Evolutionary conservation across 768 basidiomycete species (phyloP).

Genomic region (Omphalotus guepiniiformis): DNA sequence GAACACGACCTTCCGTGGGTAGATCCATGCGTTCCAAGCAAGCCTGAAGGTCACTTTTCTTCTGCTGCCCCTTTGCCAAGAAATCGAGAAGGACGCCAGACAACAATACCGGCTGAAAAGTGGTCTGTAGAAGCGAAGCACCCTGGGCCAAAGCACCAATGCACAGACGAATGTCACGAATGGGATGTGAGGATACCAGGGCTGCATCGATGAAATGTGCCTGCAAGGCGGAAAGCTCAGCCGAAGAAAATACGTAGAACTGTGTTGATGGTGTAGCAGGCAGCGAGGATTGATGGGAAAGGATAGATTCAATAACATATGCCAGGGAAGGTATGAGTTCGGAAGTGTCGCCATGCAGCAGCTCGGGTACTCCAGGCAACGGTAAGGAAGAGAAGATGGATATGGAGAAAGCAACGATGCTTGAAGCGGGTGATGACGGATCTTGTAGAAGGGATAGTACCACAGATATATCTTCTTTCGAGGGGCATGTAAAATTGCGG

Average conservation of each 20-base stretch:
- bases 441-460: constrained; percentile 41
- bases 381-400: constrained; percentile 25
- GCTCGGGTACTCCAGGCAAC: constrained; percentile 15
- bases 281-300: constrained; percentile 17
- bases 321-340: constrained; percentile 34
- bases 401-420: constrained; percentile 33
- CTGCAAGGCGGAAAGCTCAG: constrained; percentile 36
- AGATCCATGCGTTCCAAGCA: constrained; percentile 38
- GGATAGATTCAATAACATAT: constrained; percentile 30
- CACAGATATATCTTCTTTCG: constrained; percentile 40
- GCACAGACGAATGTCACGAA: constrained; percentile 36
- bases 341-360: constrained; percentile 20
- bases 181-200: constrained; percentile 25
- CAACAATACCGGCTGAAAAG: constrained; percentile 44
- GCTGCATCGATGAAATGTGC: constrained; percentile 38
- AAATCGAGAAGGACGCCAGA: constrained; percentile 41
- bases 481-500: constrained; percentile 42
- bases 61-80: constrained; percentile 29
- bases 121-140: constrained; percentile 42
- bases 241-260: constrained; percentile 44
- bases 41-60: constrained; percentile 33
- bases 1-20: constrained; percentile 30
- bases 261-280: constrained; percentile 29
- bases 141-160: constrained; percentile 50
- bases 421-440: constrained; percentile 26